A percentile compares a stretch with the other conserved stretches of the same genome.
Evolutionary conservation across 2,329 filamentous ascomycete genomes (phyloP).

Genomic region (Cercospora sp.): DNA sequence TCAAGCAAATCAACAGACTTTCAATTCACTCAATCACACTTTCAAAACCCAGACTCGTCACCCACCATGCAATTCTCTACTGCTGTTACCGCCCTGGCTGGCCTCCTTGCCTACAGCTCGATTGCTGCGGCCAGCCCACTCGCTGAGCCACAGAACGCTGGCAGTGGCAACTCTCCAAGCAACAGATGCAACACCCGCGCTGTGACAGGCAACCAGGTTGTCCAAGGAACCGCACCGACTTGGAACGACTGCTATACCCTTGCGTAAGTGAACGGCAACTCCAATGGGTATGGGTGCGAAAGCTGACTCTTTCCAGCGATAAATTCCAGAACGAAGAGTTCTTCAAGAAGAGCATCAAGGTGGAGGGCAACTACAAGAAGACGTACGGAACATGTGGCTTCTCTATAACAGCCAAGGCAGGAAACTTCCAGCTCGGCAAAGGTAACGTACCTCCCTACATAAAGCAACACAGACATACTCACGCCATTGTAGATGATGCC

Average conservation of each 20-base stretch:
- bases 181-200: not conserved
- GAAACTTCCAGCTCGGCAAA: constrained; percentile 8
- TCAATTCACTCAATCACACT: no score
- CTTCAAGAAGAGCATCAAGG: constrained; percentile 5
- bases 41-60: no score
- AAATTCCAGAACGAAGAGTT: constrained; percentile 1
- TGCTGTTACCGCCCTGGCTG: not conserved
- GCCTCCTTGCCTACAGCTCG: not conserved
- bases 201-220: not conserved
- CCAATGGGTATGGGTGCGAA: not conserved
- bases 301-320: not conserved
- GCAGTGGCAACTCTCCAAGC: not conserved
- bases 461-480: not conserved
- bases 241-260: constrained; percentile 10
- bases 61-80: not conserved
- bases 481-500: not conserved
- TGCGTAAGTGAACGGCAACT: not conserved
- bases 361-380: not conserved
- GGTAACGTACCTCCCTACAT: not conserved
- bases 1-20: no score
- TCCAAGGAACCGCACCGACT: not conserved
- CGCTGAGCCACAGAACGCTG: not conserved
- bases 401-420: not conserved
- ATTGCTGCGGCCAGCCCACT: not conserved
- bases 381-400: constrained; percentile 3